Evolutionary conservation across 2,329 filamentous ascomycete genomes (phyloP).

Genomic region (Sporothrix curviconia): DNA sequence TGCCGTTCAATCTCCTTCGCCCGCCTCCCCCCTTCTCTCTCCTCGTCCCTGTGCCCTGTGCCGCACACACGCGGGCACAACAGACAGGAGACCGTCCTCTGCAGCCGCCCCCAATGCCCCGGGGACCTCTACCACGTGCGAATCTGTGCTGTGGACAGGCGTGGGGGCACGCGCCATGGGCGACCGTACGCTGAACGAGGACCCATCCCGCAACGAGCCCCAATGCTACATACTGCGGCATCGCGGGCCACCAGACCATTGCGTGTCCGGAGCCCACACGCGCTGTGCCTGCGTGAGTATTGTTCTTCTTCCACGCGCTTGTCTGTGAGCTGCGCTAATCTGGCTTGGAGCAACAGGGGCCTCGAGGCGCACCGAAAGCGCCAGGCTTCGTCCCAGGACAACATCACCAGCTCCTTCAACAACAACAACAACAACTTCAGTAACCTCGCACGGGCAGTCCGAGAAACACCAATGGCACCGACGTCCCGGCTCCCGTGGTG

Average conservation of each 20-base stretch:
- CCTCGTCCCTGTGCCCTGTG: no score
- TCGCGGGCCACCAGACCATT: constrained; percentile 44
- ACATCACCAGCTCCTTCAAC: neutral
- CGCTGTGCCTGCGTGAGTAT: constrained; percentile 44
- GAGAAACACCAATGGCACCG: no score
- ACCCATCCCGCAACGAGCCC: constrained; percentile 25
- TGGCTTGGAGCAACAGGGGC: constrained; percentile 16
- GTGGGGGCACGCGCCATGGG: no score
- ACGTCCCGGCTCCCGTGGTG: no score
- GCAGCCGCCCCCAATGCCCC: no score
- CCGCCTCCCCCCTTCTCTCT: no score
- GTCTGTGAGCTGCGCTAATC: neutral
- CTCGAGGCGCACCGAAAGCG: constrained; percentile 22
- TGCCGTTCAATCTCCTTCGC: no score
- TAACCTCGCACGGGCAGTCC: no score
- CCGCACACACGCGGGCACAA: no score
- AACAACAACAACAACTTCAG: neutral
- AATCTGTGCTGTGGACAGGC: no score
- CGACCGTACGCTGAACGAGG: constrained; percentile 25
- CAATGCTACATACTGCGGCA: constrained; percentile 51
- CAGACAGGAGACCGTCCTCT: no score
- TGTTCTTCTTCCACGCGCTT: neutral
- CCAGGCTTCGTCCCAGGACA: constrained; percentile 15
- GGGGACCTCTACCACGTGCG: no score
- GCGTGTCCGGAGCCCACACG: constrained; percentile 47